These are phyloP conservation scores for Chytriomyces sp. DNA, from an alignment of 192 early-diverging fungal species.

Conservation along the genomic window DNA sequence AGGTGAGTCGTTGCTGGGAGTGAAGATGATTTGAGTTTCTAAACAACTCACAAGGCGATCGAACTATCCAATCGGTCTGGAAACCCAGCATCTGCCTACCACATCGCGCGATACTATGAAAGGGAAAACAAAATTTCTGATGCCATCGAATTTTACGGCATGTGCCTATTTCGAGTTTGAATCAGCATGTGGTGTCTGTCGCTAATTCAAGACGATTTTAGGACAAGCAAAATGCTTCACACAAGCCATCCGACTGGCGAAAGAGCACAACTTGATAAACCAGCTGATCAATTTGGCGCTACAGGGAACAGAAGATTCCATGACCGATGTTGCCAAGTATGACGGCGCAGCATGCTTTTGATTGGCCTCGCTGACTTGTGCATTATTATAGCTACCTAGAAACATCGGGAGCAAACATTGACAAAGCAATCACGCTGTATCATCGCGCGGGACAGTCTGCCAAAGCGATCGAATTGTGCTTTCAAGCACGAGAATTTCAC, in stretches of 20 bases:
- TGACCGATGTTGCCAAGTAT: constrained; percentile 60
- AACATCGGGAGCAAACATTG: constrained; percentile 29
- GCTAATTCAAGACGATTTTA: background rate
- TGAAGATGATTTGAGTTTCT: background rate
- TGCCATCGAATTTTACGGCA: constrained; percentile 5
- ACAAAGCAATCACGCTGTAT: constrained; percentile 57
- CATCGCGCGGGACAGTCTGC: constrained; percentile 48
- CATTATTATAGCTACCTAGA: constrained; percentile 49
- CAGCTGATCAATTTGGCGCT: constrained; percentile 59
- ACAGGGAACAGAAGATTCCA: constrained; percentile 45
- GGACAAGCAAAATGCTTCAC: constrained; percentile 51
- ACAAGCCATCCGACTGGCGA: constrained; percentile 61
- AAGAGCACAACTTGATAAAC: constrained; percentile 51
- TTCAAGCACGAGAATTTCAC: constrained; percentile 40
- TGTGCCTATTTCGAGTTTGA: background rate
- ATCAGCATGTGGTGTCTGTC: background rate
- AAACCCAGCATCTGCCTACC: constrained; percentile 49
- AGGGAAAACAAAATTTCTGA: constrained; percentile 47
- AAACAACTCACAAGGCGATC: constrained; percentile 38
- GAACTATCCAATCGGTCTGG: constrained; percentile 45
- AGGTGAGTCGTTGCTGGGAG: constrained; percentile 22
- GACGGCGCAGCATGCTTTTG: constrained; percentile 1
- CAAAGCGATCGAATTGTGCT: constrained; percentile 60
- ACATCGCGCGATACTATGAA: constrained; percentile 58
- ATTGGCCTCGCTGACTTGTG: background rate